Evolutionary conservation across 1,284 basidiomycete genomes (phyloP), one percentile per base, ranked within the genome.

Genomic region (Fomitopsis palustris): DNA sequence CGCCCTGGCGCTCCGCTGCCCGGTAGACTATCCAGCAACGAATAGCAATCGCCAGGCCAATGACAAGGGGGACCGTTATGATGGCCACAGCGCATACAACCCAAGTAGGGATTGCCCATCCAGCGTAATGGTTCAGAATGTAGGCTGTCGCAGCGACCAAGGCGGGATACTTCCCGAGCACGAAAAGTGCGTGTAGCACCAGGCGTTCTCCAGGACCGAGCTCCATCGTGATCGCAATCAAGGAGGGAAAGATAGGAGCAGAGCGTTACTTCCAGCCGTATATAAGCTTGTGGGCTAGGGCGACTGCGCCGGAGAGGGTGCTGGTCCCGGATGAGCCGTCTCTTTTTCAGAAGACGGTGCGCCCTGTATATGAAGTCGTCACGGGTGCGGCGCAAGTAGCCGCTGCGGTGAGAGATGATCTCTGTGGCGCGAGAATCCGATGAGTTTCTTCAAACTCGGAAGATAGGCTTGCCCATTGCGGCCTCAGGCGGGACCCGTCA

Each of bases 1-100:
- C 65, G 5, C 63, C 65, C 3, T 57, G 14, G 29, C 58, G 53
- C 1, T 54, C 62, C 6, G 65, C 65, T 8, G 53, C 59, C 21
- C 61, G 56, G 19, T 17, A 27, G 27, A 56, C 29, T 6, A 27
- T 7, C 62, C 62, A 61, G 19, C 47, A 37, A 1, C 55, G 51
- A 7, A 56, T 6, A 31, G 33, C n/a, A 1, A 53, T n/a, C 19
- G 21, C 37, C 14, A 42, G 23, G 27, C 38, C 37, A 17, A 31
- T 14, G 21, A 38, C 49, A 19, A 51, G 45, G n/a, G 55, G 43
- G 42, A 23, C 42, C 35, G 23, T 58, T 23, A 19, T 55, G 45
- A 54, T 19, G 25, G 19, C 37, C 7, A 33, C 17, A 14, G 54
- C 25, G 1, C 38, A 43, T 14, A 62, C 35, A 42, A 56, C 33